Conservation (phyloP, 2,329 filamentous ascomycete genomes). For the Endoconidiophora polonica region DNA sequence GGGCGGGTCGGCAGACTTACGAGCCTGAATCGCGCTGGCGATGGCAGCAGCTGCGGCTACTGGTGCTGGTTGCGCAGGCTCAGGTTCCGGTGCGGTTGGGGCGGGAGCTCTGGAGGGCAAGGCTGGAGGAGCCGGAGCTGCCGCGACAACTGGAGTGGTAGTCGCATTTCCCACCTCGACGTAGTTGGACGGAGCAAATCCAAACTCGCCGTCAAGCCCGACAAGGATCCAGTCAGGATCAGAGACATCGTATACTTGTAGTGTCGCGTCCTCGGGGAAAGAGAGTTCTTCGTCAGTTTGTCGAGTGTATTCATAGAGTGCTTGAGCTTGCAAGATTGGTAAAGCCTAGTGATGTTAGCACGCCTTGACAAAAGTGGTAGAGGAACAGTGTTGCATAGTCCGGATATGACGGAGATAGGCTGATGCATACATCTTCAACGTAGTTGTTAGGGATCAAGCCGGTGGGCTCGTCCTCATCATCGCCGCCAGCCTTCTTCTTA, state of each 20-base stretch:
- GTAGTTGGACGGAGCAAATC: constrained; percentile 92
- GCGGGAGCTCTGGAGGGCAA: constrained; percentile 28
- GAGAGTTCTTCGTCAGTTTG: constrained; percentile 97
- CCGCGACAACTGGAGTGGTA: constrained; percentile 8
- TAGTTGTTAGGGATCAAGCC: constrained; percentile 91
- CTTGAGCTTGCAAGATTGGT: constrained; percentile 50
- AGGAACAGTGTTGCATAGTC: no score
- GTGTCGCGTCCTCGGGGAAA: constrained; percentile 71
- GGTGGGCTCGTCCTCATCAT: constrained; percentile 81
- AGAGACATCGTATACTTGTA: constrained; percentile 75
- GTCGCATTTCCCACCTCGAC: constrained; percentile 45
- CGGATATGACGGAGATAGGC: neutral
- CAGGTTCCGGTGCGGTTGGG: constrained; percentile 18
- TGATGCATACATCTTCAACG: constrained; percentile 57
- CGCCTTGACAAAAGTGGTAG: neutral
- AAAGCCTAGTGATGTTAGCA: constrained; percentile 28
- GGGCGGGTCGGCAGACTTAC: constrained; percentile 17
- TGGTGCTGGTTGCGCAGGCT: constrained; percentile 11
- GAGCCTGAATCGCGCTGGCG: constrained; percentile 37
- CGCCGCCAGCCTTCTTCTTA: constrained; percentile 70
- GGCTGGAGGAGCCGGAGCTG: constrained; percentile 22
- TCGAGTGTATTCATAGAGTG: constrained; percentile 94
- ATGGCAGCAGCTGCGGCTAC: constrained; percentile 25
- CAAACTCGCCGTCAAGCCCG: constrained; percentile 68
- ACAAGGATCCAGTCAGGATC: constrained; percentile 96